Percentiles rank a stretch among this genome's conserved stretches.
phyloP scores from a whole-genome alignment of 495 filamentous ascomycete genomes.

The Penicillium dipodomyicola region DNA sequence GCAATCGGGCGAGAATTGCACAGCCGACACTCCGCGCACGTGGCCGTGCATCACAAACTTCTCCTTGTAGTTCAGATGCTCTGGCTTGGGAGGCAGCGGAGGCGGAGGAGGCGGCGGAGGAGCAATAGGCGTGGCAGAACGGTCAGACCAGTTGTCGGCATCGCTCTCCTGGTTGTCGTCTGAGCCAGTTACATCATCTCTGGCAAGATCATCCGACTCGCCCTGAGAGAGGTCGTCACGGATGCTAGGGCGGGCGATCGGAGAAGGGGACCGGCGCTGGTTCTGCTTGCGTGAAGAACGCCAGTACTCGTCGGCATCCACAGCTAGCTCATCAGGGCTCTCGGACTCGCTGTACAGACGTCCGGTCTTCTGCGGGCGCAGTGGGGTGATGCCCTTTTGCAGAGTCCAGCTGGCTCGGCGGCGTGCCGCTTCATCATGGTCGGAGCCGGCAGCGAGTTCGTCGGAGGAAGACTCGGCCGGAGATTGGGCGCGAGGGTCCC shows the following conservation, averaged over 20 bases:
- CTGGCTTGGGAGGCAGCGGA: slow-evolving; percentile 45
- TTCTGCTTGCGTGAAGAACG: slow-evolving; percentile 28
- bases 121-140: slow-evolving; percentile 34
- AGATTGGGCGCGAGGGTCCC: slow-evolving; percentile 37
- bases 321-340: slow-evolving; percentile 47
- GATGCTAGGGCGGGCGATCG: slow-evolving; percentile 20
- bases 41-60: slow-evolving; percentile 72
- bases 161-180: slow-evolving; percentile 8
- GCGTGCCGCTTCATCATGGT: slow-evolving; percentile 42
- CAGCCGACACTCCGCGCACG: slow-evolving; percentile 72
- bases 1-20: slow-evolving; percentile 87
- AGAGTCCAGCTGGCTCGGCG: slow-evolving; percentile 41
- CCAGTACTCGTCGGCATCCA: slow-evolving; percentile 45
- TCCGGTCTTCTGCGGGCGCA: slow-evolving; percentile 35
- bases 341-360: slow-evolving; percentile 38
- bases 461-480: slow-evolving; percentile 52
- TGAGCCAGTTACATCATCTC: slow-evolving; percentile 17
- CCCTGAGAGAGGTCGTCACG: slow-evolving; percentile 20
- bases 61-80: slow-evolving; percentile 55
- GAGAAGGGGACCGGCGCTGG: slow-evolving; percentile 27
- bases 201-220: slow-evolving; percentile 17
- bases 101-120: slow-evolving; percentile 25
- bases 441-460: slow-evolving; percentile 47
- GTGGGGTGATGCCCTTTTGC: slow-evolving; percentile 37
- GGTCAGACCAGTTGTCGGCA: slow-evolving; percentile 26